Percentiles rank a stretch among this genome's conserved stretches.
These are phyloP conservation scores for Bipolaris oryzae DNA, from an alignment of 2,329 filamentous ascomycete species.

Conservation along the genomic window DNA sequence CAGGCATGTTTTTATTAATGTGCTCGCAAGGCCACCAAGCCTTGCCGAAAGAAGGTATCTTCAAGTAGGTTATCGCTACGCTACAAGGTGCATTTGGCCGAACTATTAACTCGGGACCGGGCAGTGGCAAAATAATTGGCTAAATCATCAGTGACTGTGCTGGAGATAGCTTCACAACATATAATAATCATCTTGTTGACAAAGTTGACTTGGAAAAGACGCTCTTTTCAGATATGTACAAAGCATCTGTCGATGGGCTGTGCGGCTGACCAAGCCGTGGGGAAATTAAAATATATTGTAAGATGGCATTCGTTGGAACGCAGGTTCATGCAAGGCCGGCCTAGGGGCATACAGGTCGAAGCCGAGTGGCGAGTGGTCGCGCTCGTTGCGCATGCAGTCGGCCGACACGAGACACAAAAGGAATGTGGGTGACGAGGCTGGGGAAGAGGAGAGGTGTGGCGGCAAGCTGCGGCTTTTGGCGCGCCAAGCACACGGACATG, in stretches of 20 bases:
- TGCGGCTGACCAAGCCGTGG: neutral
- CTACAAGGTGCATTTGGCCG: neutral
- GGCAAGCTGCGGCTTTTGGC: neutral
- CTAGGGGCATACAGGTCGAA: too few species aligned
- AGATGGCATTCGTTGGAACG: too few species aligned
- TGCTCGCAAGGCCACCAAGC: neutral
- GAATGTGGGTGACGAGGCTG: too few species aligned
- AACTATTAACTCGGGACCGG: neutral
- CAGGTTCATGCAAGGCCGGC: too few species aligned
- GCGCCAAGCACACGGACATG: slow-evolving; percentile 13
- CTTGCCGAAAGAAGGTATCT: neutral
- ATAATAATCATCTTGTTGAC: neutral
- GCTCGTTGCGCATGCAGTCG: too few species aligned
- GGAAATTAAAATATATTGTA: slow-evolving; percentile 4
- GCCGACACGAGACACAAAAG: too few species aligned
- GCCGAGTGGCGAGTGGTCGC: too few species aligned
- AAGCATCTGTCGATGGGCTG: neutral
- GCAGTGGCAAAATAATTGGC: too few species aligned
- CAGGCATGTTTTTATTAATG: neutral
- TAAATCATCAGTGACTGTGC: too few species aligned
- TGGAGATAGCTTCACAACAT: neutral
- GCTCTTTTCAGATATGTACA: neutral
- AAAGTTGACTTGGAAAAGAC: neutral
- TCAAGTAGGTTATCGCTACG: neutral
- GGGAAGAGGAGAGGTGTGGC: too few species aligned